Base-by-base conservation (phyloP, 2,329 filamentous ascomycete genomes). In the Stemphylium lycopersici region DNA sequence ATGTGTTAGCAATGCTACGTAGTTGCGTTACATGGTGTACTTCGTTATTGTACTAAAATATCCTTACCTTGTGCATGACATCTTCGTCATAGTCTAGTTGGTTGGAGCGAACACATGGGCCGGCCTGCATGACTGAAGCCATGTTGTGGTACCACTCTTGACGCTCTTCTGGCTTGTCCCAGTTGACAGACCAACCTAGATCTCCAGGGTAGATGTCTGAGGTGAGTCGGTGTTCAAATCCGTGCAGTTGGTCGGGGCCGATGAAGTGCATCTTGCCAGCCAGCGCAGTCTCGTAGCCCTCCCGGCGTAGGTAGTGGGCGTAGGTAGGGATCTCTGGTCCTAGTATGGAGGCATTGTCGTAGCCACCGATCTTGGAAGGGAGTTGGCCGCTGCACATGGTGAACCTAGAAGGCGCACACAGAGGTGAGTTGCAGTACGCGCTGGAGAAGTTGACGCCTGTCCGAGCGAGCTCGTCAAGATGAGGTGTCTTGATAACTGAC, bases 201-300 rank as follows among this genome's bases (percentile, higher is more conserved):
- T 97, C 93, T 53, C 89, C 93, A 1, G 93, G 93, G 76, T 97
- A 97, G 71, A 97, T 96, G 75, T 97, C 93, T 63, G 89, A 90
- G n/a, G 93, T 97, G 68, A 97, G 82, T 52, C 71, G 68, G 69
- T 91, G 89, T 80, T 97, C 93, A 69, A 96, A 97, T 26, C 93
- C 93, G 73, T 97, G 93, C 55, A 97, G 82, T 78, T 97, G 93
- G 73, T 97, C 93, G 0, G 81, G 80, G 31, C 93, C 93, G 49
- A 96, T 90, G 73, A 97, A 97, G 78, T 97, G 93, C 93, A 97
- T 97, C 83, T 97, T 97, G 59, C 93, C 93, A 4, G 93, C 91
- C 65, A 97, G 81, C 5, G 89, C 90, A 11, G 93, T 96, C 77
- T 96, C 90, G 70, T 97, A 97, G 48, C 91, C 91, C 67, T 88